A percentile compares a stretch with the other conserved stretches of the same genome.
phyloP scores from a whole-genome alignment of 2,329 filamentous ascomycete genomes.

The Chaetomiaceae sp. region DNA sequence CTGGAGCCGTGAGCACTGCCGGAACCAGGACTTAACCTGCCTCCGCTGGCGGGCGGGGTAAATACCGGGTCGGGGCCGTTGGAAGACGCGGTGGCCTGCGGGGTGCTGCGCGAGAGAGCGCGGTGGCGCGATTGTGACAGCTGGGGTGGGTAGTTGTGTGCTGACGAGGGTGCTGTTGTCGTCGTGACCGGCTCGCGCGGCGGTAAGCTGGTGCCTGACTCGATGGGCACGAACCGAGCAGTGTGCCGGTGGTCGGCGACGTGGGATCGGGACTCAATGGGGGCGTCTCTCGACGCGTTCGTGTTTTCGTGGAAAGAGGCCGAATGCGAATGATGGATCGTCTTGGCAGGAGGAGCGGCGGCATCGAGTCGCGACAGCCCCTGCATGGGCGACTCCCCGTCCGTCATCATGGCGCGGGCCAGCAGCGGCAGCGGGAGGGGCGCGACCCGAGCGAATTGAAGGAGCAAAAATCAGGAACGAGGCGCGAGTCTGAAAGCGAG shows the following conservation, averaged over 20 bases:
- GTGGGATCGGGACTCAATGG: slow-evolving; percentile 12
- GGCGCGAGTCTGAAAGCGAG: not conserved
- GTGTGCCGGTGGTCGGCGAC: slow-evolving; percentile 21
- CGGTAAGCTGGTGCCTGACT: slow-evolving; percentile 10
- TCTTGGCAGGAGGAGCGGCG: slow-evolving; percentile 15
- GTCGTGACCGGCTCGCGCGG: slow-evolving; percentile 10
- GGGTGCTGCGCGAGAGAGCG: slow-evolving; percentile 35
- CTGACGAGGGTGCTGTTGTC: slow-evolving; percentile 3
- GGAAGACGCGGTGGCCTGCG: slow-evolving; percentile 37
- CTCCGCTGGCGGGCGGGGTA: slow-evolving; percentile 39
- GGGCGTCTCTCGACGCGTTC: slow-evolving; percentile 15
- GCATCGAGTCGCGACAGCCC: slow-evolving; percentile 19
- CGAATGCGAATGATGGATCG: slow-evolving; percentile 14
- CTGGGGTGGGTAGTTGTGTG: slow-evolving; percentile 12
- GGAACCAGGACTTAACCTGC: slow-evolving; percentile 34
- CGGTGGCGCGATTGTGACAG: slow-evolving; percentile 15
- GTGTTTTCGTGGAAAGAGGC: slow-evolving; percentile 18
- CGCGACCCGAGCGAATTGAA: not conserved
- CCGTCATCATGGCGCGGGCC: slow-evolving; percentile 18
- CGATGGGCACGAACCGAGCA: slow-evolving; percentile 16
- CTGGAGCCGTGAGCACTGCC: slow-evolving; percentile 39
- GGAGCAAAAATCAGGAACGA: slow-evolving; percentile 2
- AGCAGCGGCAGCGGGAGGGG: not conserved
- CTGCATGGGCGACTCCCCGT: slow-evolving; percentile 19
- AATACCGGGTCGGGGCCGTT: slow-evolving; percentile 38